Percentiles rank a stretch among this genome's conserved stretches.
phyloP scores from a whole-genome alignment of 2,329 filamentous ascomycete species.

The Gnomoniopsis sp. region DNA sequence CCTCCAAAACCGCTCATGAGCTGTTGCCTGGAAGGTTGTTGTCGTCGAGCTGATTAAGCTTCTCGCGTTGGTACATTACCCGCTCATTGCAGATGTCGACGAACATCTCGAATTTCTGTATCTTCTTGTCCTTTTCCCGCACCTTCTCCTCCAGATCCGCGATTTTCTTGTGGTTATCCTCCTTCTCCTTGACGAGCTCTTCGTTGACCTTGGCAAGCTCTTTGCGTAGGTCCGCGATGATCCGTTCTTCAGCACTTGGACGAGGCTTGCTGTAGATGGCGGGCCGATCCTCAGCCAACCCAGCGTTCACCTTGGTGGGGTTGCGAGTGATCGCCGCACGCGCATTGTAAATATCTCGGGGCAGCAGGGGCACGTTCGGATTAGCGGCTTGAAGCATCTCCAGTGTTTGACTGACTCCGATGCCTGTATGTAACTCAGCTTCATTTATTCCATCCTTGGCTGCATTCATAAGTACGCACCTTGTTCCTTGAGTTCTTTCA shows the following conservation, averaged over 20 bases:
- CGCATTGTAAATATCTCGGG: slow-evolving; percentile 65
- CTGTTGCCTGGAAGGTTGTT: slow-evolving; percentile 8
- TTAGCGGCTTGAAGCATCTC: slow-evolving; percentile 63
- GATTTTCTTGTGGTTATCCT: slow-evolving; percentile 56
- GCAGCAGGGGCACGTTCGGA: slow-evolving; percentile 59
- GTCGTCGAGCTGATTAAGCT: slow-evolving; percentile 36
- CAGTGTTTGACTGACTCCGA: slow-evolving; percentile 63
- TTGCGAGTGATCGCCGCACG: slow-evolving; percentile 65
- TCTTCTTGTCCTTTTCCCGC: slow-evolving; percentile 60
- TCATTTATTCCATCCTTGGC: neutral
- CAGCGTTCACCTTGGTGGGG: slow-evolving; percentile 57
- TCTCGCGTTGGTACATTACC: slow-evolving; percentile 60
- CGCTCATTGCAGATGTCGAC: slow-evolving; percentile 67
- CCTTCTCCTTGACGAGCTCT: slow-evolving; percentile 52
- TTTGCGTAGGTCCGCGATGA: slow-evolving; percentile 57
- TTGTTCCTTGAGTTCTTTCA: slow-evolving; percentile 63
- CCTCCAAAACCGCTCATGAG: neutral
- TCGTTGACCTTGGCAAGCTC: slow-evolving; percentile 58
- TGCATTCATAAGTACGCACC: slow-evolving; percentile 42
- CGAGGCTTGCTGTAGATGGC: slow-evolving; percentile 66
- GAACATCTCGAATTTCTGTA: slow-evolving; percentile 65
- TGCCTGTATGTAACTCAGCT: slow-evolving; percentile 44
- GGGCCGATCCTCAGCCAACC: slow-evolving; percentile 57
- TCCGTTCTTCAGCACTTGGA: slow-evolving; percentile 60
- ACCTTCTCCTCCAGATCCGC: slow-evolving; percentile 57